Evolutionary conservation across 768 basidiomycete species (phyloP).

Genomic region (Phanerodontia chrysosporium): DNA sequence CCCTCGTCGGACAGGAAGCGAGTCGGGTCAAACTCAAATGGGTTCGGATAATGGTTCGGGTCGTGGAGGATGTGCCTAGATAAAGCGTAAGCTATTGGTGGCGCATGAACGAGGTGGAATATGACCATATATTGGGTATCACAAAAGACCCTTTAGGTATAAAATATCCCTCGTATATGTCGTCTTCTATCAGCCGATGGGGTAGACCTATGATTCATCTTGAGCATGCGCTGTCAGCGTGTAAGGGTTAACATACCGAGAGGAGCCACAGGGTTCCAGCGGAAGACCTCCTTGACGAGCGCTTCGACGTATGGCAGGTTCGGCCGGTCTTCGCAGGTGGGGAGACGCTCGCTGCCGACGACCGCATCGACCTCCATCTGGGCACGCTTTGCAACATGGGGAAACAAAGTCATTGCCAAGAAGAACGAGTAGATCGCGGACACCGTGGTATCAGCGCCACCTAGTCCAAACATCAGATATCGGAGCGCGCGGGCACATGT

Average conservation of each 20-base stretch:
- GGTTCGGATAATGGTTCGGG: conserved; percentile 15
- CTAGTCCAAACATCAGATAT: no score
- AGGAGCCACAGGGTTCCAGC: conserved; percentile 29
- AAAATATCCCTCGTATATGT: conserved; percentile 17
- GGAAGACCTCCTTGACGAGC: conserved; percentile 24
- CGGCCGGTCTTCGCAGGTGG: conserved; percentile 6
- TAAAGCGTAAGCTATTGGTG: neutral
- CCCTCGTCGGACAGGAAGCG: conserved; percentile 12
- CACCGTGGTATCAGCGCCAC: conserved; percentile 32
- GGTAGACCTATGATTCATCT: conserved; percentile 12
- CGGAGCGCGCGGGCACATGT: no score
- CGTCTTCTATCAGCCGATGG: conserved; percentile 17
- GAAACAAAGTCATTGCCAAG: conserved; percentile 16
- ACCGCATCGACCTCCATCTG: conserved; percentile 19
- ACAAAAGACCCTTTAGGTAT: conserved; percentile 17
- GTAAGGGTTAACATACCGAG: neutral
- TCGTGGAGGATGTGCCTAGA: conserved; percentile 21
- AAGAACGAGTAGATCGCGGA: conserved; percentile 10
- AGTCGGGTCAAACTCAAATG: conserved; percentile 17
- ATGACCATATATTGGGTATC: conserved; percentile 17
- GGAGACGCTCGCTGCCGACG: conserved; percentile 14
- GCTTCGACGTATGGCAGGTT: conserved; percentile 15
- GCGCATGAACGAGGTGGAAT: no score
- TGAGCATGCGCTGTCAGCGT: no score
- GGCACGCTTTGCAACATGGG: conserved; percentile 13